Evolutionary conservation across 164 flowering plant species (phyloP).

Genomic region (Sextonia rubra): DNA sequence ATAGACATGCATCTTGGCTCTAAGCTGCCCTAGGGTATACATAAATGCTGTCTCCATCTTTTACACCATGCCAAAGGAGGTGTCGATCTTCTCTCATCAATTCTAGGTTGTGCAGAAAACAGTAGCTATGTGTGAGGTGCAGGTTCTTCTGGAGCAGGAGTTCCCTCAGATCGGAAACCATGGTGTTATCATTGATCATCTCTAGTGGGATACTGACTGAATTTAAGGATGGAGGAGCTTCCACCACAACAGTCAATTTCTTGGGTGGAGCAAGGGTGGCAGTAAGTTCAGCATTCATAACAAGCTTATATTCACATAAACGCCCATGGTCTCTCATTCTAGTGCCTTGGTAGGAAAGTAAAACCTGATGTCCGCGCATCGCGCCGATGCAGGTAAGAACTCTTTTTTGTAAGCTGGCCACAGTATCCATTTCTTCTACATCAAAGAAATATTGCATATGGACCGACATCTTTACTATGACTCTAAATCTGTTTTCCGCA

Average conservation of each 20-base stretch:
- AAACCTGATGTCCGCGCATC: conserved; percentile 33
- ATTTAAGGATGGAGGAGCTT: conserved; percentile 52
- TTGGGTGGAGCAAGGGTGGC: conserved; percentile 39
- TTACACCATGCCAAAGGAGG: conserved; percentile 77
- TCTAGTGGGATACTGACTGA: conserved; percentile 53
- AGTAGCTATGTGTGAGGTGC: no score
- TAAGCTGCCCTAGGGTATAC: conserved; percentile 68
- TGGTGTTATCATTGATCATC: conserved; percentile 45
- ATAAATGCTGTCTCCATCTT: conserved; percentile 60
- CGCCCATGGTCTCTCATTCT: conserved; percentile 51
- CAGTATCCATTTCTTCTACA: conserved; percentile 43
- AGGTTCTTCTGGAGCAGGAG: no score
- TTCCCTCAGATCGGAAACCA: conserved; percentile 50
- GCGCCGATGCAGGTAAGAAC: no score
- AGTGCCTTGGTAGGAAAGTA: conserved; percentile 37
- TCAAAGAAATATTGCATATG: conserved; percentile 30
- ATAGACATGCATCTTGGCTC: no score
- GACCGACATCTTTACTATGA: conserved; percentile 42
- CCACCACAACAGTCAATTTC: conserved; percentile 43
- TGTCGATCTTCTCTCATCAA: conserved; percentile 63
- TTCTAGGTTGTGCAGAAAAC: conserved; percentile 83
- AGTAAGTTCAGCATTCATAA: conserved; percentile 44
- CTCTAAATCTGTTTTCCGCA: conserved; percentile 23
- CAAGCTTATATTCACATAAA: conserved; percentile 56
- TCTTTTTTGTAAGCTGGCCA: conserved; percentile 57